phyloP scores from a whole-genome alignment of 305 asterid genomes.

The Fraxinus velutina region DNA sequence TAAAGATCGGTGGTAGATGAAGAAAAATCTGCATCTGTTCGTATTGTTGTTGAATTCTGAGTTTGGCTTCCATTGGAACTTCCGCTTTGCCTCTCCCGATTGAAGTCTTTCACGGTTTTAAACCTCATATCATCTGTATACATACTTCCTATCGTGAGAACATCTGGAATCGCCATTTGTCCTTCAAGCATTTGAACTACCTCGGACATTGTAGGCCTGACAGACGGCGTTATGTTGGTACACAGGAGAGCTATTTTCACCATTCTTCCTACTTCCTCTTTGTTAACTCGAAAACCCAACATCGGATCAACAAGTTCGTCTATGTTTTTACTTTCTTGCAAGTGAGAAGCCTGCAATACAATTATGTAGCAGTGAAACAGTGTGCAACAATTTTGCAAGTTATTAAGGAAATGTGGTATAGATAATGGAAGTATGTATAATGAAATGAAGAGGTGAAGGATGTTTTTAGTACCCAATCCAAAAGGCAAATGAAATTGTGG shows the following conservation, averaged over 20 bases:
- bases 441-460: not conserved
- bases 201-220: constrained; percentile 82
- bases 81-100: constrained; percentile 41
- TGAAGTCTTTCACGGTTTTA: constrained; percentile 71
- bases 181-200: constrained; percentile 84
- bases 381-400: not conserved
- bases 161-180: constrained; percentile 45
- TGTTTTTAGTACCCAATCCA: not conserved
- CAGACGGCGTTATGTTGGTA: constrained; percentile 65
- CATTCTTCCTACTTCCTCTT: constrained; percentile 52
- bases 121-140: constrained; percentile 55
- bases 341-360: constrained; percentile 57
- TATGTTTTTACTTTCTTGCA: constrained; percentile 53
- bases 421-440: not conserved
- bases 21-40: constrained; percentile 31
- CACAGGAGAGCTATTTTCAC: constrained; percentile 70
- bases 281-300: constrained; percentile 37
- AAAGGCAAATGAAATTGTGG: not conserved
- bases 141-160: constrained; percentile 35
- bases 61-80: constrained; percentile 36
- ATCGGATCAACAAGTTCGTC: constrained; percentile 59
- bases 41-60: constrained; percentile 34
- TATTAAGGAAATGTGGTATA: not conserved
- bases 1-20: not conserved
- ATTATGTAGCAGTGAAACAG: not conserved